Evolutionary conservation across 2,329 filamentous ascomycete species (phyloP).

Genomic region (Falciphora oryzae): DNA sequence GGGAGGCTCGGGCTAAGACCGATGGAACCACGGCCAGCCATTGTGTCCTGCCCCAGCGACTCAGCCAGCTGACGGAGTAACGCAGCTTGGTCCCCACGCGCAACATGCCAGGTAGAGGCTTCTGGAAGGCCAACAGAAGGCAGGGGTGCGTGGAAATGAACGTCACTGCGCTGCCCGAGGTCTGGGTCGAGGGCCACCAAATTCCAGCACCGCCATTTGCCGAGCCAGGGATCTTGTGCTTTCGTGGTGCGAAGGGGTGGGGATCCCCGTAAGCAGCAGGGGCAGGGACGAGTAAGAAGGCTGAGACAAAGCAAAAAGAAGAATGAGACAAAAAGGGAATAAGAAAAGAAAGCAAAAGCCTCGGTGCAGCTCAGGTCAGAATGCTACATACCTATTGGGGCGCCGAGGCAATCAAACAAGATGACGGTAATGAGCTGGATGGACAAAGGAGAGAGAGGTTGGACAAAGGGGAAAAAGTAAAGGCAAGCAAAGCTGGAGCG

Average conservation of each 20-base stretch:
- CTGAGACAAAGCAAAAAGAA: slow-evolving; percentile 5
- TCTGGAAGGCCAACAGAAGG: not conserved
- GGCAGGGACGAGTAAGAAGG: slow-evolving; percentile 6
- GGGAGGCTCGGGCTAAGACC: not conserved
- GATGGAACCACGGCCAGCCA: not conserved
- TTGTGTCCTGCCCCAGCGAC: not conserved
- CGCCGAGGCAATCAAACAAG: too few relatives aligned
- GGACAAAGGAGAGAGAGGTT: not conserved
- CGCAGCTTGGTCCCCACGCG: not conserved
- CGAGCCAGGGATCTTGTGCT: not conserved
- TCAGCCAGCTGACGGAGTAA: not conserved
- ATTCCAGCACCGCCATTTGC: not conserved
- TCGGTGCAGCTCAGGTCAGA: not conserved
- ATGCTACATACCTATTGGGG: slow-evolving; percentile 3
- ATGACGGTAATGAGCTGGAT: not conserved
- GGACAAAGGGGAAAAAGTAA: slow-evolving; percentile 18
- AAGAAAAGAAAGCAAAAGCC: slow-evolving; percentile 11
- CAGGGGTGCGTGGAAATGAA: not conserved
- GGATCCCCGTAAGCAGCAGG: not conserved
- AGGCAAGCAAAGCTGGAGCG: slow-evolving; percentile 13
- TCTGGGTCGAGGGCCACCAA: not conserved
- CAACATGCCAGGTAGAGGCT: not conserved
- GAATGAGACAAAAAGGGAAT: slow-evolving; percentile 13
- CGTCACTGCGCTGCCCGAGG: not conserved
- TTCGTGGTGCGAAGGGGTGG: not conserved